Base-by-base conservation (phyloP, 2,329 filamentous ascomycete species). In the Nigrospora osmanthi region DNA sequence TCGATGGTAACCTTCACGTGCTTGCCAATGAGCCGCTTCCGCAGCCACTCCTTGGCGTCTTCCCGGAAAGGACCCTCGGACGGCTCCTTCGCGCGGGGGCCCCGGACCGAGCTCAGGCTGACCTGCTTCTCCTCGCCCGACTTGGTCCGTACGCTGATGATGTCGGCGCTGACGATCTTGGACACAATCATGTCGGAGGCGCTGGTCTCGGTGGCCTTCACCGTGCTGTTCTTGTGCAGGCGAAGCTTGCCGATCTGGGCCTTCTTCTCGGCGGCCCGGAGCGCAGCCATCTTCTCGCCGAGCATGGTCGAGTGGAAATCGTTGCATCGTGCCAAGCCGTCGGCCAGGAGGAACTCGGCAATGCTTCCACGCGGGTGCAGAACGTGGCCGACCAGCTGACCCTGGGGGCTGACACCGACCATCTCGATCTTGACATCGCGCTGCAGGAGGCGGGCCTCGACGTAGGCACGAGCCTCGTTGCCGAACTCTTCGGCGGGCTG, bases 281-380 rank as follows among this genome's bases (percentile, higher is more conserved):
- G 80, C 47, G 78, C 65, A 36, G 85, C 83, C 93, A 98, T 98
- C 57, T 91, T 87, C 41, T 80, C 72, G 38, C 93, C 93, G 11
- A 98, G 78, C 69, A 96, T 75, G 35, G 89, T 94, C 1, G 91
- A 95, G 70, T 98, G 93, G 67, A 93, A 90, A 66, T 98, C 93
- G 52, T 90, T 89, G 71, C 91, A 97, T 58, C 89, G 80, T 35
- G 91, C 93, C 45, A 97, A 75, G 56, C 93, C 93, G 43, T 89
- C 87, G 57, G 91, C 82, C 38, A 98, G 80, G 37, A 98, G 67
- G 65, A 95, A 94, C 53, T 87, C 88, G 50, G 90, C 89, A 63
- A 98, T 95, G 66, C 89, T 95, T 51, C 93, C 93, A 49, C 84
- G 81, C 28, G 90, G 90, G 68, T 98, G 93, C 52, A 90, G 76